Evolutionary conservation across 2,329 filamentous ascomycete species (phyloP).

Genomic region (Verticillium dahliae): DNA sequence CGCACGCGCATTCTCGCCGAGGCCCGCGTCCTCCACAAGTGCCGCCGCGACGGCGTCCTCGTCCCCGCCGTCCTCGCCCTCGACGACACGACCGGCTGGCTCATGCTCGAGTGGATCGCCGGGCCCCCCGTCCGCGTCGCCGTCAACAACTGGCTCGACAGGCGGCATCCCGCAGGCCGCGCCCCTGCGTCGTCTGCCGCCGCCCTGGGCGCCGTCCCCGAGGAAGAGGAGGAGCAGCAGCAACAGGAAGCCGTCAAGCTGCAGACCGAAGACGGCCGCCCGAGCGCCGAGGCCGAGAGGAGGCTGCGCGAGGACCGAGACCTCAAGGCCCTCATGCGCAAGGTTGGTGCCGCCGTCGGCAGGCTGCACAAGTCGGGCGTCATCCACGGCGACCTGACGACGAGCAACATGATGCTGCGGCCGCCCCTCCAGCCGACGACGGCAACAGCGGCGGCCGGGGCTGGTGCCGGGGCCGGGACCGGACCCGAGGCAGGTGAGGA

Average conservation of each 20-base stretch:
- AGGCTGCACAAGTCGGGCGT: slow-evolving; percentile 77
- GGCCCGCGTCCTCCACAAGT: slow-evolving; percentile 75
- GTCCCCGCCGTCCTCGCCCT: slow-evolving; percentile 76
- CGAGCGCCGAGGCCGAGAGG: background rate
- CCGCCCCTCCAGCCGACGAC: slow-evolving; percentile 20
- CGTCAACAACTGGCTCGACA: slow-evolving; percentile 62
- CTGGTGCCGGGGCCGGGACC: background rate
- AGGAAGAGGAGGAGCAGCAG: slow-evolving; percentile 4
- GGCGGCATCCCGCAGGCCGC: slow-evolving; percentile 25
- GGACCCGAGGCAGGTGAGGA: slow-evolving; percentile 9
- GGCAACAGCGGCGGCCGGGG: slow-evolving; percentile 7
- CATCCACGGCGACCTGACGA: slow-evolving; percentile 93
- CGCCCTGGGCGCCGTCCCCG: slow-evolving; percentile 15
- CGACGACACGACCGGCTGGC: slow-evolving; percentile 60
- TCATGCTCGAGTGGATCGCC: slow-evolving; percentile 80
- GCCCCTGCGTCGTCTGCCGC: slow-evolving; percentile 18
- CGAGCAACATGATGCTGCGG: slow-evolving; percentile 88
- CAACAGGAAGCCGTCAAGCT: slow-evolving; percentile 6
- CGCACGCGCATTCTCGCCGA: slow-evolving; percentile 83
- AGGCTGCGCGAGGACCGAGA: slow-evolving; percentile 35
- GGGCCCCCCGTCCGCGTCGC: slow-evolving; percentile 64
- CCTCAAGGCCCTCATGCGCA: slow-evolving; percentile 57
- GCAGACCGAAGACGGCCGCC: background rate
- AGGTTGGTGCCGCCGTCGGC: slow-evolving; percentile 67
- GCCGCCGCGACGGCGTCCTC: slow-evolving; percentile 68